Conservation (phyloP, 2,329 filamentous ascomycete species). For the Colletotrichum liaoningense region DNA sequence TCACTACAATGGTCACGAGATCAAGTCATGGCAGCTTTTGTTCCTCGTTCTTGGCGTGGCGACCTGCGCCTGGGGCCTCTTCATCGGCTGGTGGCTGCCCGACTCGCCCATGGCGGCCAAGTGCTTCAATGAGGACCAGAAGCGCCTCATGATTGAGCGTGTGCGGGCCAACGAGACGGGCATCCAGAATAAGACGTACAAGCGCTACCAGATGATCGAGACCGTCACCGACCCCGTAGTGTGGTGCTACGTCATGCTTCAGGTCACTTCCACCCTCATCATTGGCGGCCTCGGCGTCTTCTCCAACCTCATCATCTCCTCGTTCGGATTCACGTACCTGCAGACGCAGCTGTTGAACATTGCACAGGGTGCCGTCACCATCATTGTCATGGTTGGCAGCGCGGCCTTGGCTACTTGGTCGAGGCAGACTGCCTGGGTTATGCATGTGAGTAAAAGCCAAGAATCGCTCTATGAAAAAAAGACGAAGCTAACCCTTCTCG, state of each 20-base stretch:
- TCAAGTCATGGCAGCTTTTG: slow-evolving; percentile 57
- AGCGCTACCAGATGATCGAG: slow-evolving; percentile 72
- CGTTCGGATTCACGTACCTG: slow-evolving; percentile 70
- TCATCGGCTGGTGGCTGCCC: slow-evolving; percentile 68
- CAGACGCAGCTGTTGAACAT: slow-evolving; percentile 61
- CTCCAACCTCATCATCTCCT: slow-evolving; percentile 71
- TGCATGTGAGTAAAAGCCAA: slow-evolving; percentile 11
- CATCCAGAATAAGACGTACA: slow-evolving; percentile 77
- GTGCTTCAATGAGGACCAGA: slow-evolving; percentile 71
- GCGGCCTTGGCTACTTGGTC: slow-evolving; percentile 66
- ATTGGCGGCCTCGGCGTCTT: slow-evolving; percentile 73
- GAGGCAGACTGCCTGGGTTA: slow-evolving; percentile 61
- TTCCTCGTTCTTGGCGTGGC: slow-evolving; percentile 73
- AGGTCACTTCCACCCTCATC: slow-evolving; percentile 71
- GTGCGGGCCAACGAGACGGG: slow-evolving; percentile 81
- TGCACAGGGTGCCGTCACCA: slow-evolving; percentile 62
- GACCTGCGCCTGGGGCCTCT: slow-evolving; percentile 66
- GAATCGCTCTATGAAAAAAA: no score
- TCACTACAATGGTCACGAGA: slow-evolving; percentile 53
- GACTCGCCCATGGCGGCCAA: slow-evolving; percentile 69
- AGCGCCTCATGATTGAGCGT: slow-evolving; percentile 75
- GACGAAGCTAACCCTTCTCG: slow-evolving; percentile 74
- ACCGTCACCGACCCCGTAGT: slow-evolving; percentile 60
- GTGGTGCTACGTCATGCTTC: slow-evolving; percentile 70
- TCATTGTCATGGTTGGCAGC: slow-evolving; percentile 34